Base-by-base conservation (phyloP, 108 stramenopile genomes). In the Skeletonema menzelii region DNA sequence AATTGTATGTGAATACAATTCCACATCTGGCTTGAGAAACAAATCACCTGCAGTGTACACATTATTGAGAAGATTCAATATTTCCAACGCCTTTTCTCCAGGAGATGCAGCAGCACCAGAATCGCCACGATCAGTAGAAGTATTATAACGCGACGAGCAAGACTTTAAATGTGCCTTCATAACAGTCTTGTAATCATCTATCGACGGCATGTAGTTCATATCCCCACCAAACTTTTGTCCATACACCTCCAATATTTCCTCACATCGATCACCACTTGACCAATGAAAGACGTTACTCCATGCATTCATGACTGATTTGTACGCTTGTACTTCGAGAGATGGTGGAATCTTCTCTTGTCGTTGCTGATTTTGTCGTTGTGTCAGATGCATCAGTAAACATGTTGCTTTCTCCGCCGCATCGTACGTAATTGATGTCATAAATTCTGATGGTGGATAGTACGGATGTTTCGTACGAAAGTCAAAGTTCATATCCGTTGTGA, bases 181-280 rank as follows among this genome's bases (percentile, higher is more conserved):
- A 2, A 77, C 76, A 56, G 65, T 77, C 44, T 82, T 76, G 35
- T 73, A 82, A 2, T 63, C 64, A 59, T 62, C 71, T 4, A 82
- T 8, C 4, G 56, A 7, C 4, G 81, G 81, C 32, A 49, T 40
- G 40, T 65, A 34, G 32, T 82, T 67, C 65, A 82, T 73, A 62
- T 82, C 81, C 8, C 81, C 76, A 4, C 81, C 81, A 62, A 66
- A 82, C 30, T 37, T 49, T 38, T 77, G 65, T 28, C 81, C 81
- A 32, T 77, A 82, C n/a, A 11, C 10, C 26, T 77, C 76, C 19
- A 82, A 67, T 13, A 77, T 56, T 12, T 62, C 65, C 27, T 72
- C 81, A 47, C 70, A 65, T 40, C 58, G 7, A 53, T 82, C 76
- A 24, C 81, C 81, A 32, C 49, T 26, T 1, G 24, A 37, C 13